Base-by-base conservation (phyloP, 2,329 filamentous ascomycete species). In the Trichoderma arundinaceum region DNA sequence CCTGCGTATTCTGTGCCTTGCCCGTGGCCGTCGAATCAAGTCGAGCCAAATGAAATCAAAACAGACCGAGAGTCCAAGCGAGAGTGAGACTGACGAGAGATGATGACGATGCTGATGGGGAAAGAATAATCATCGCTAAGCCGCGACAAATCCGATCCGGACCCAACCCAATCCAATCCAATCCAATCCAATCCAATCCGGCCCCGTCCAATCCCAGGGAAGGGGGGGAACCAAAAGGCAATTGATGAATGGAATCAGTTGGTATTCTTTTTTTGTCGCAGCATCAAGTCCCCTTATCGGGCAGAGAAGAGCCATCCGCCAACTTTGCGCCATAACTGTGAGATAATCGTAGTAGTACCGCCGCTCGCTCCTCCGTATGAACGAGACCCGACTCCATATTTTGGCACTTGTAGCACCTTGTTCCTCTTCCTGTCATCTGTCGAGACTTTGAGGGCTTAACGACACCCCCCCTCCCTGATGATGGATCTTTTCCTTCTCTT, bases 11-110 rank as follows among this genome's bases (percentile, higher is more conserved):
- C 12, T 32, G 8, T 49, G 46, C 33, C 46, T n/a, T 10, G 7
- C 13, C 13, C 4, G 19, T 9, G 43, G 57, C 33, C 33, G 15
- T 54, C 52, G 22, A 54, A 22, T 39, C 51, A 28, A 41, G 10
- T 41, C 53, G 12, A 57, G 19, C 10, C 19, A 33, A 44, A 52
- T 28, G 17, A 22, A 22, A 33, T 44, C 33, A n/a, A 43, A 51
- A 41, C 13, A 33, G 32, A 61, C 13, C 12, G 15, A 49, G 32
- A 33, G 44, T 49, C 57, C 5, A 46, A 53, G 60, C 39, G 39
- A 39, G 60, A 52, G 49, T 54, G 49, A 54, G 49, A 54, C 60
- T 54, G 51, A 63, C 60, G 51, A 63, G 49, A 53, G 60, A 53
- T 28, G 59, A 62, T 62, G 59, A 54, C 48, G 39, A 63, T 17